Base-by-base conservation (phyloP, 257 asterid species). In the Plantago elongata region DNA sequence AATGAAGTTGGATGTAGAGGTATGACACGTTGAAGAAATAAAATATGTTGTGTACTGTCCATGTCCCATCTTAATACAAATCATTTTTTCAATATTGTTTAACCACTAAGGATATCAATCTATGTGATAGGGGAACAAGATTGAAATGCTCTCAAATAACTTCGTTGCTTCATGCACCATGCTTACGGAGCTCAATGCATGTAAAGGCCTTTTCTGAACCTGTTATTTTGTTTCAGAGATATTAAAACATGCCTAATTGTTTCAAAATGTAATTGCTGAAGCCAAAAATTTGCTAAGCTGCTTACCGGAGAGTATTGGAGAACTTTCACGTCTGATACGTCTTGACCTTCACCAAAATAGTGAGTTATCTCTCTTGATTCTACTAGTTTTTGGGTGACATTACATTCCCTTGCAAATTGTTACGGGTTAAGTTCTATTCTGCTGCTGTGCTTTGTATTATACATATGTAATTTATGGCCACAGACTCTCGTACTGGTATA, bases 291-390 rank as follows among this genome's bases (percentile, higher is more conserved):
- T 75, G 68, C 78, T 92, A 51, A 82, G 74, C 68, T 66, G 77
- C 61, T 78, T 92, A 55, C 96, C 99, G 7, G 94, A 89, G 72
- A 86, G 78, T 73, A 81, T 89, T 63, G 97, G 97, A 69, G 65
- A 80, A 66, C 96, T 92, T 72, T 70, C 89, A 55, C 88, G 88
- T 57, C 65, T 92, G 78, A 74, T 89, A 72, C 86, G 99, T 76
- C 88, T 89, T 49, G 86, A 92, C 71, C 87, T 92, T 68, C 94
- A 92, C 76, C 96, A 83, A 71, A 92, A 92, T 79, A 84, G 99
- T 92, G 77, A 80, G 99, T 75, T 45, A 16, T 71, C 45, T 54
- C 65, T 62, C 62, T 73, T 76, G 44, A 38, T 49, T 66, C 67
- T 45, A 57, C 10, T 55, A 15, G 45, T 11, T 40, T 14, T 27